A percentile compares a stretch with the other conserved stretches of the same genome.
These are phyloP conservation scores for Scorias spongiosa DNA, from an alignment of 2,329 filamentous ascomycete species.

Conservation along the genomic window DNA sequence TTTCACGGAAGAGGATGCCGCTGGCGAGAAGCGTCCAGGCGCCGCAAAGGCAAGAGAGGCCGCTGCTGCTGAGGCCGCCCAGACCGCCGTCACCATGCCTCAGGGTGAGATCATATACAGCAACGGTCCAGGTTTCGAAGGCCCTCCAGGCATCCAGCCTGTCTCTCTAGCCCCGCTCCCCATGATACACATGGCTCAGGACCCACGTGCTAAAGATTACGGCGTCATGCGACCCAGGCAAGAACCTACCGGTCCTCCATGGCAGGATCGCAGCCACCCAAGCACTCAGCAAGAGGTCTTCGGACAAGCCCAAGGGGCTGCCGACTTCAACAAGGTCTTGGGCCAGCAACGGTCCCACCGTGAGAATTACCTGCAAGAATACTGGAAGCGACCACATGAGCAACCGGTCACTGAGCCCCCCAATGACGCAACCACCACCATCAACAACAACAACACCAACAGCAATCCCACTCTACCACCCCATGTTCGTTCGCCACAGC, in stretches of 20 bases:
- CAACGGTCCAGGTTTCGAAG: constrained; percentile 34
- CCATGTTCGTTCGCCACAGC: constrained; percentile 34
- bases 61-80: constrained; percentile 52
- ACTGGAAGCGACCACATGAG: constrained; percentile 75
- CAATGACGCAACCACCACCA: constrained; percentile 21
- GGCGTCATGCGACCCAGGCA: constrained; percentile 74
- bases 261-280: constrained; percentile 71
- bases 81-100: constrained; percentile 43
- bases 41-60: constrained; percentile 78
- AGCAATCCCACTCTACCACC: constrained; percentile 26
- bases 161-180: constrained; percentile 59
- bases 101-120: constrained; percentile 83
- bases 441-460: constrained; percentile 20
- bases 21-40: constrained; percentile 89
- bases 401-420: constrained; percentile 41
- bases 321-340: constrained; percentile 77
- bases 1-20: constrained; percentile 91
- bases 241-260: constrained; percentile 73
- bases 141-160: constrained; percentile 46
- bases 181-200: constrained; percentile 70
- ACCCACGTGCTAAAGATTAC: constrained; percentile 68
- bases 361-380: constrained; percentile 60
- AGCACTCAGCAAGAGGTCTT: constrained; percentile 65
- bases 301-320: constrained; percentile 72
- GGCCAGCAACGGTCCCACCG: constrained; percentile 68